Conservation (phyloP, 208 protist species). For the Trypanosomatidae sp. region DNA sequence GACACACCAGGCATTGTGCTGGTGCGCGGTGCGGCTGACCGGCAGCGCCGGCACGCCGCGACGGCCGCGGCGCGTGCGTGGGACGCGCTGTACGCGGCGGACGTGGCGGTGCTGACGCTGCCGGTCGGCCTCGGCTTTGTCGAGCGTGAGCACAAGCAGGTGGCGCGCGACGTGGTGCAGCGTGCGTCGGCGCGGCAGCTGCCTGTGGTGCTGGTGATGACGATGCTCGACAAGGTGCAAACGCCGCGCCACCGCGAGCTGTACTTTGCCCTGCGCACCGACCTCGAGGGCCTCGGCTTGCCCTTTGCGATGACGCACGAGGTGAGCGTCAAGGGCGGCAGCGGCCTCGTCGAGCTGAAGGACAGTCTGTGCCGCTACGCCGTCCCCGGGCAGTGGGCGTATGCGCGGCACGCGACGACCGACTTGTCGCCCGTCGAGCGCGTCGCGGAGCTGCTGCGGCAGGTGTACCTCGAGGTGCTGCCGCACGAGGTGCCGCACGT, state of each 20-base stretch:
- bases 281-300: conserved; percentile 64
- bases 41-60: conserved; percentile 30
- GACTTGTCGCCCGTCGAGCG: conserved; percentile 53
- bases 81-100: conserved; percentile 69
- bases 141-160: conserved; percentile 57
- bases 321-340: conserved; percentile 75
- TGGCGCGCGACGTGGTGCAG: conserved; percentile 53
- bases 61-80: conserved; percentile 46
- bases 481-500: conserved; percentile 79
- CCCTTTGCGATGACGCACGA: conserved; percentile 52
- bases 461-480: conserved; percentile 72
- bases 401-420: conserved; percentile 46
- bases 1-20: conserved; percentile 75
- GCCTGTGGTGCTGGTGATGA: conserved; percentile 68
- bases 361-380: conserved; percentile 74
- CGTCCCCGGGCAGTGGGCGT: conserved; percentile 52
- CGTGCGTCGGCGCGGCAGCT: conserved; percentile 60
- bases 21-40: conserved; percentile 18
- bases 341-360: conserved; percentile 80
- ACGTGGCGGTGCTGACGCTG: conserved; percentile 65
- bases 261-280: conserved; percentile 80
- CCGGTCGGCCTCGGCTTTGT: conserved; percentile 78
- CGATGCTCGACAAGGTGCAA: conserved; percentile 86
- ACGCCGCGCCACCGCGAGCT: conserved; percentile 74
- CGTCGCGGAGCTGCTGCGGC: conserved; percentile 67